Percentiles rank a stretch among this genome's conserved stretches.
These are phyloP conservation scores for Ramalina peruviana DNA, from an alignment of 495 filamentous ascomycete species.

Conservation along the genomic window DNA sequence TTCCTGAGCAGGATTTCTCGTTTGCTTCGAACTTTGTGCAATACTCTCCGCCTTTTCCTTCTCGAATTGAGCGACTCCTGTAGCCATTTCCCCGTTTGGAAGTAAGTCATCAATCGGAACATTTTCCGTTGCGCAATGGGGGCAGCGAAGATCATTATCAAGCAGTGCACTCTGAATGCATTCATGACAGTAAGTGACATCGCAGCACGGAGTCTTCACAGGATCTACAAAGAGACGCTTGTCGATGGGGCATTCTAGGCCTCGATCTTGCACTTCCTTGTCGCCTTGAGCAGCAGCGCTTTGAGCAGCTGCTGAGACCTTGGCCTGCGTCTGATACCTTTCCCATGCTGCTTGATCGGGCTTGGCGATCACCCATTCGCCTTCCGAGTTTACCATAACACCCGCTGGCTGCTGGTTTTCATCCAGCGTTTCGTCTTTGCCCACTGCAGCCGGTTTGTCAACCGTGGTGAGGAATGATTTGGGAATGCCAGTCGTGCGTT, in stretches of 20 bases:
- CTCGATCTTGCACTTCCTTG: slow-evolving; percentile 69
- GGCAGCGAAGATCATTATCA: slow-evolving; percentile 93
- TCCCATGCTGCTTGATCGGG: slow-evolving; percentile 94
- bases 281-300: slow-evolving; percentile 55
- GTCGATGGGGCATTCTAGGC: slow-evolving; percentile 87
- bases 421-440: slow-evolving; percentile 58
- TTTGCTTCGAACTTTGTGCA: slow-evolving; percentile 49
- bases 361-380: slow-evolving; percentile 89
- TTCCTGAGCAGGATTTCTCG: slow-evolving; percentile 36
- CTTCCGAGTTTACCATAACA: slow-evolving; percentile 94
- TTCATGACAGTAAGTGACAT: slow-evolving; percentile 94
- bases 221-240: slow-evolving; percentile 93
- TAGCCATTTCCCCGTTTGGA: slow-evolving; percentile 54
- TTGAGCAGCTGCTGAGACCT: slow-evolving; percentile 65
- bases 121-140: slow-evolving; percentile 75
- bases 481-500: slow-evolving; percentile 91
- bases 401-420: slow-evolving; percentile 65
- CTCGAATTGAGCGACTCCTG: slow-evolving; percentile 35
- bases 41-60: slow-evolving; percentile 45
- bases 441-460: slow-evolving; percentile 68
- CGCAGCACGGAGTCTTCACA: slow-evolving; percentile 95
- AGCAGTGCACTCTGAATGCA: slow-evolving; percentile 97
- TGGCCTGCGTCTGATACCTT: slow-evolving; percentile 82
- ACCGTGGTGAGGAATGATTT: slow-evolving; percentile 85
- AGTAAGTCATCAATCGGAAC: slow-evolving; percentile 85